Evolutionary conservation across 306 rosid genomes (phyloP), one percentile per base, ranked within the genome.

Genomic region (Canavalia gladiata): DNA sequence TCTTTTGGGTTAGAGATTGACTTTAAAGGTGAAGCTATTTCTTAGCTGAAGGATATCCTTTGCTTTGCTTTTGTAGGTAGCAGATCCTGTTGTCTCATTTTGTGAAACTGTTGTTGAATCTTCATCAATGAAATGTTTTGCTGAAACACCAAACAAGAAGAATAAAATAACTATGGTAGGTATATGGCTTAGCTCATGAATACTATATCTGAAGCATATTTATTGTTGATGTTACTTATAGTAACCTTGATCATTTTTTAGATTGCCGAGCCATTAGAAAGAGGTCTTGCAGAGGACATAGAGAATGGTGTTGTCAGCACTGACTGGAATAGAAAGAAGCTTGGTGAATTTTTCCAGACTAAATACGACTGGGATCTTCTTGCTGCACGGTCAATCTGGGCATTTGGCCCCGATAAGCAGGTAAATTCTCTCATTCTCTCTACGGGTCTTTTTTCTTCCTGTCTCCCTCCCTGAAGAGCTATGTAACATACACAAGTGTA

Each of bases 381-480:
- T 69, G 99, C 99, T 82, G 97, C 98, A 9, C 84, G 98, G 58
- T 93, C 99, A 71, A 95, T 95, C 77, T 95, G 98, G 99, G 98
- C 99, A 74, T 95, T 95, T 88, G 98, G 99, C 83, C 99, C 99
- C 76, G 98, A 95, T 82, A 93, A 93, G 88, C 99, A 91, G 97
- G 99, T 95, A 88, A 68, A 9, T 39, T 63, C 25, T 18, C 25
- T 18, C 25, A 18, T 18, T 18, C 66, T 62, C 64, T 49, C 56
- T 8, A 6, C 45, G 31, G 18, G 8, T 39, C 30, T 81, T 82
- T 39, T 37, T 0, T 68, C 47, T 58, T 10, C 42, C 2, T 10
- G 39, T 41, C 5, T 31, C 2, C 52, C 45, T 72, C 58, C 45
- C 11, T 64, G 42, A 72, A 58, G 54, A 45, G 56, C 1, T 71